Evolutionary conservation across 495 filamentous ascomycete genomes (phyloP), one percentile per base, ranked within the genome.

Genomic region (Polyplosphaeria fusca): DNA sequence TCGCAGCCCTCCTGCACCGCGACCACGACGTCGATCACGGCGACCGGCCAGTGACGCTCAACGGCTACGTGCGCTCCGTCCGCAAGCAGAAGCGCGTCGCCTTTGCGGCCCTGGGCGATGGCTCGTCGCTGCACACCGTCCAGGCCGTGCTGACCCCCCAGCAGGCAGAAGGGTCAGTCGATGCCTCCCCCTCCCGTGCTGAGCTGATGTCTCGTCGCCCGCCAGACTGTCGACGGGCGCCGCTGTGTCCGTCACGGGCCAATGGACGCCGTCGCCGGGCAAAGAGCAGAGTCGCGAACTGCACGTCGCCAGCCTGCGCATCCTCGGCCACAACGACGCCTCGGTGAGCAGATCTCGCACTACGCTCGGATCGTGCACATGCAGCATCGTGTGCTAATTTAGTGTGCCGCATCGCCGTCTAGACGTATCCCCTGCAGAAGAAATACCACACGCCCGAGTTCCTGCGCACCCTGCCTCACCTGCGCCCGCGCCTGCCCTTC

Each of bases 381-480:
- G 24, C 37, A 40, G 39, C 9, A 20, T 20, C 19, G n/a, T 44
- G 32, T 41, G 54, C 58, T 59, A 45, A 63, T 39, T 37, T 23
- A 19, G 60, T 35, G 18, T 42, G 51, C 45, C 20, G 46, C 46
- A 16, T 51, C 24, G 25, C 18, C 13, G 2, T 60, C 11, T 68
- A 96, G 88, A 87, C 83, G 52, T 93, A 86, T 67, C 91, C 92
- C 1, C 81, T 96, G 38, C 91, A 96, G 69, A 94, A 94, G 71
- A 95, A 96, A 70, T 95, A 89, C 61, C 91, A 95, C 57, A 91
- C 83, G 23, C 74, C 86, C 51, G 91, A 96, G 65, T 96, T 86
- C 69, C 82, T 98, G 44, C 86, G 93, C 38, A 87, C 86, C 24
- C 78, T 96, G 28, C 91, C 92, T 30, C 93, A 98, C 72, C 82